Evolutionary conservation across 1,284 basidiomycete genomes (phyloP), one percentile per base, ranked within the genome.

Genomic region (Paramarasmius palmivorus): DNA sequence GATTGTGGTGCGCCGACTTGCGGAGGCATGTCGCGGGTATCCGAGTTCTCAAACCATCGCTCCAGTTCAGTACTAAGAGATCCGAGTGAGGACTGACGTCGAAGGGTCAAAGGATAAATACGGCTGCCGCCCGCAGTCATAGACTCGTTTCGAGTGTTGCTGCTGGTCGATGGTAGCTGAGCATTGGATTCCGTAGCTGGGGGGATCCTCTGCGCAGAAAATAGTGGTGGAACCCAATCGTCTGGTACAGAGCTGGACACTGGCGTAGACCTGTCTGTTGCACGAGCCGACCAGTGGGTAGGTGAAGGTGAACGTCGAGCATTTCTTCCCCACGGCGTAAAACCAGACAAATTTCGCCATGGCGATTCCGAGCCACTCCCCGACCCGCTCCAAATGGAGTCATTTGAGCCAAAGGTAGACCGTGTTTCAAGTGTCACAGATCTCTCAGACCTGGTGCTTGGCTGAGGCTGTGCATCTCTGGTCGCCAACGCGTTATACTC

Each of bases 1-100:
- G 37, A 42, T n/a, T 20, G 44, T 47, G 20, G 36, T 32, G 42
- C 14, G 22, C 26, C 25, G 23, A 29, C 22, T 10, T n/a, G 25
- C 15, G 14, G 14, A 14, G 25, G 22, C 17, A n/a, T 12, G 25
- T 46, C 39, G 20, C 44, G 20, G 32, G 40, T 46, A 19, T 25
- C 32, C 4, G 51, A 35, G 22, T 51, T 45, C 41, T 56, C 54
- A 15, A 56, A 56, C 57, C 55, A 56, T 38, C 55, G 49, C 8
- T 17, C 51, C 14, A 53, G 32, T 20, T 53, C 51, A 9, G 23
- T 44, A 50, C 40, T 49, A 35, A 49, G 39, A 3, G 41, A 50
- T 12, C 17, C 22, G 25, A 44, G 20, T 6, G 34, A 50, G 19
- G 26, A 8, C 10, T 46, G 42, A 23, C 25, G 25, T 35, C 19